A percentile compares a stretch with the other conserved stretches of the same genome.
Evolutionary conservation across 257 asterid genomes (phyloP).

Genomic region (Solanum pimpinellifolium): DNA sequence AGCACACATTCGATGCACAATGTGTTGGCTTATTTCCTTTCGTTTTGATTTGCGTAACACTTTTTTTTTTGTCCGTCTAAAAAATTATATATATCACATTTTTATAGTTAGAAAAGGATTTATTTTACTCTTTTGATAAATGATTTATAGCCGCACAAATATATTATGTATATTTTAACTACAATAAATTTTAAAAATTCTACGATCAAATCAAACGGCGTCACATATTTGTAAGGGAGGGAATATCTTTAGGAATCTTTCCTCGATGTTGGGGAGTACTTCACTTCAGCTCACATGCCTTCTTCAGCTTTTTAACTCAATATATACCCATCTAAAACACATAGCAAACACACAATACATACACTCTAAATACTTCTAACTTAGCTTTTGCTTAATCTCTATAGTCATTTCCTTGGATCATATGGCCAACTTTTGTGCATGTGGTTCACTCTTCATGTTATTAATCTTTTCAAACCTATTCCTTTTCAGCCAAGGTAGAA

Average conservation of each 20-base stretch:
- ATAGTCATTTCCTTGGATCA: not conserved
- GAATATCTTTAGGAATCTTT: conserved; percentile 30
- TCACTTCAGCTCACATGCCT: conserved; percentile 31
- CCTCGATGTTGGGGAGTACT: conserved; percentile 16
- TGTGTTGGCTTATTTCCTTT: too few species aligned
- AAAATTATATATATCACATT: too few species aligned
- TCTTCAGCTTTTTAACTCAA: conserved; percentile 15
- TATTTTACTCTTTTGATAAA: too few species aligned
- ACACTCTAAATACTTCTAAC: not conserved
- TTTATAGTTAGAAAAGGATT: too few species aligned
- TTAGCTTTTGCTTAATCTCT: not conserved
- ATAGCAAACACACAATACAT: not conserved
- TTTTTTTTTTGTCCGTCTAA: too few species aligned
- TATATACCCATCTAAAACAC: conserved; percentile 13
- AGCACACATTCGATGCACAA: not conserved
- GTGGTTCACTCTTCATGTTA: conserved; percentile 12
- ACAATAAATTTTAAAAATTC: too few species aligned
- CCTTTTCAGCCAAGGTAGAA: conserved; percentile 23
- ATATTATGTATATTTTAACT: too few species aligned
- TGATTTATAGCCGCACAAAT: too few species aligned
- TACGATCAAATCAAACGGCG: too few species aligned
- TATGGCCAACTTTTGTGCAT: conserved; percentile 16
- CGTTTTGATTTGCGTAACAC: too few species aligned
- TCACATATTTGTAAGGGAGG: not conserved
- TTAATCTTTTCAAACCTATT: conserved; percentile 17